Evolutionary conservation across 345 rosid species (phyloP).

Genomic region (Citrus glauca): DNA sequence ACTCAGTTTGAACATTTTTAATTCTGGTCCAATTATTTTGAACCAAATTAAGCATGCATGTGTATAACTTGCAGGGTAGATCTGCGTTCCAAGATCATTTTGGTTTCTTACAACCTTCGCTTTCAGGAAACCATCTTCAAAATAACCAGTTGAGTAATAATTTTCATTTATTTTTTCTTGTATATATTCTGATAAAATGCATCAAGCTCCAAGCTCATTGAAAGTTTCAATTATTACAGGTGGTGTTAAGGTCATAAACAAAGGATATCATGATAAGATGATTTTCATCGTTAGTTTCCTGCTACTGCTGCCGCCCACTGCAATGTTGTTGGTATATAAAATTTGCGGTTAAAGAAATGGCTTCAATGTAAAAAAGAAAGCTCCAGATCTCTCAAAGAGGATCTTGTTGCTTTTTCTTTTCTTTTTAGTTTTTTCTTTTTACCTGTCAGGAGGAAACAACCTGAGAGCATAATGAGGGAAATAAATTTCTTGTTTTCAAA

Average conservation of each 20-base stretch:
- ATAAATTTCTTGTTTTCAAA: slow-evolving; percentile 27
- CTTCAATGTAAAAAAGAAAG: not conserved
- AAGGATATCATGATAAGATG: slow-evolving; percentile 7
- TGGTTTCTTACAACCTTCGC: slow-evolving; percentile 35
- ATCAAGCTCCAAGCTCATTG: slow-evolving; percentile 2
- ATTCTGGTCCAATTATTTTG: not conserved
- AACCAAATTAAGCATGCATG: not conserved
- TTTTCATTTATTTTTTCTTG: not conserved
- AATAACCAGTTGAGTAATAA: slow-evolving; percentile 45
- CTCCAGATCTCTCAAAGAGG: slow-evolving; percentile 25
- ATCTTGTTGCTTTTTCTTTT: slow-evolving; percentile 10
- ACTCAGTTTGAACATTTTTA: not conserved
- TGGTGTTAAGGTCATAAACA: slow-evolving; percentile 28
- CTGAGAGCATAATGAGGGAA: slow-evolving; percentile 25
- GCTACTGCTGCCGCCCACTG: slow-evolving; percentile 4
- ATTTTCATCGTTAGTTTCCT: not conserved
- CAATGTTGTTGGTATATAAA: slow-evolving; percentile 4
- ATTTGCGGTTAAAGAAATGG: slow-evolving; percentile 15
- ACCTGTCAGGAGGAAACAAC: slow-evolving; percentile 36
- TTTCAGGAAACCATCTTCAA: slow-evolving; percentile 38
- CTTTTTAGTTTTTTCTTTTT: slow-evolving; percentile 13
- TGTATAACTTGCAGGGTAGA: slow-evolving; percentile 39
- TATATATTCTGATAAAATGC: not conserved
- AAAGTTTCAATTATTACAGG: slow-evolving; percentile 29
- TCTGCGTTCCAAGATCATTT: slow-evolving; percentile 41